phyloP scores from a whole-genome alignment of 805 yeast species.

The Candida gorgasii region DNA sequence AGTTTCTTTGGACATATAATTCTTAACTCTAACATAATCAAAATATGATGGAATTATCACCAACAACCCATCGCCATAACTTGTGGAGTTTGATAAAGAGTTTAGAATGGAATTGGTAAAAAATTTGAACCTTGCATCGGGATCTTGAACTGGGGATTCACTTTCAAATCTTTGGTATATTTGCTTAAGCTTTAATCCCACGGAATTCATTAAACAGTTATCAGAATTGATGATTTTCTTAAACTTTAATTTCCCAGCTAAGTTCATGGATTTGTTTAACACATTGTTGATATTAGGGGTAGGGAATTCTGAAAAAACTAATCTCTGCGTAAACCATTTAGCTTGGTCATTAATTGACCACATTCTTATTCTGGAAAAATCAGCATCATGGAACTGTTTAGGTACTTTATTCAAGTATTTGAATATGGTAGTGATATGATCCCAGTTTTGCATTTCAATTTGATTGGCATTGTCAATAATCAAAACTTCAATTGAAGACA shows the following conservation, averaged over 20 bases:
- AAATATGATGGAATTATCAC: conserved; percentile 83
- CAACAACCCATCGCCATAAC: conserved; percentile 72
- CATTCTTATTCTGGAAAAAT: conserved; percentile 87
- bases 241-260: conserved; percentile 62
- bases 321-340: conserved; percentile 68
- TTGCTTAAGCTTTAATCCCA: conserved; percentile 68
- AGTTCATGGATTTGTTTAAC: conserved; percentile 49
- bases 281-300: conserved; percentile 82
- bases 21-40: conserved; percentile 79
- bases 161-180: conserved; percentile 71
- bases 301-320: conserved; percentile 70
- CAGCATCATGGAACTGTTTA: conserved; percentile 72
- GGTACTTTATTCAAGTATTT: conserved; percentile 78
- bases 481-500: conserved; percentile 83
- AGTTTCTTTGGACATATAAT: conserved; percentile 60
- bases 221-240: conserved; percentile 46
- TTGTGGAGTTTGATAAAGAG: conserved; percentile 58
- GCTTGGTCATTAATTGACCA: conserved; percentile 89
- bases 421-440: conserved; percentile 66
- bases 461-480: conserved; percentile 84
- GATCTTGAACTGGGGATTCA: conserved; percentile 58
- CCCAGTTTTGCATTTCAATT: conserved; percentile 91
- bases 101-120: conserved; percentile 77
- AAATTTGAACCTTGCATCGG: conserved; percentile 79
- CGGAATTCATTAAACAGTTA: conserved; percentile 58